Base-by-base conservation (phyloP, 805 yeast species). In the Scheffersomyces amazonensis region DNA sequence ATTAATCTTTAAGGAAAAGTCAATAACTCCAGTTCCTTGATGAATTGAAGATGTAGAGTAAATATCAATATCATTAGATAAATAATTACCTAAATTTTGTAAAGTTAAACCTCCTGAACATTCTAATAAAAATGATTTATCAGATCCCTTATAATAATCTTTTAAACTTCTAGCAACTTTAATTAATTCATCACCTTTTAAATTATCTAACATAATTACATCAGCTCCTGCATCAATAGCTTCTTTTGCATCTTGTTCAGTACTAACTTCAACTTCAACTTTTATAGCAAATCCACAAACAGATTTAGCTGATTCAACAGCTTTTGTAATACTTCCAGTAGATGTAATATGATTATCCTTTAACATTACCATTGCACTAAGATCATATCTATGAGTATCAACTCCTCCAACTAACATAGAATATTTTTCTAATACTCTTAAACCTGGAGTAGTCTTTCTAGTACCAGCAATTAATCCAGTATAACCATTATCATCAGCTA, bases 221-320 rank as follows among this genome's bases (percentile, higher is more conserved):
- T 90, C 98, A 0, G 97, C 97, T 10, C 98, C 97, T 1, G 97
- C 95, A 12, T 69, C 78, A 51, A 91, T 91, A 18, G 98, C 98
- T 58, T 91, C 97, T 46, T 75, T 71, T 1, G 98, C 98, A 53
- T 89, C 96, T 4, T 64, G 78, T 56, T 86, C 95, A 40, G 76
- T 69, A 58, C 87, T 89, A 41, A 89, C 90, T 62, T 90, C 98
- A 24, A 90, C 97, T 61, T 90, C 98, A 39, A 90, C 84, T 62
- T 90, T 90, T 27, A 84, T 73, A 2, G 96, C 78, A 62, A 90
- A 90, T 3, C 98, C 98, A 55, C 88, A 86, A 0, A 82, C 96
- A 11, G 69, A 68, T 39, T 87, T 75, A 1, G 98, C 97, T 42
- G 74, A 73, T 23, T 64, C 50, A 6, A 91, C 91, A 1, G 98